Evolutionary conservation across 306 rosid species (phyloP).

Genomic region (Rosa rugosa): DNA sequence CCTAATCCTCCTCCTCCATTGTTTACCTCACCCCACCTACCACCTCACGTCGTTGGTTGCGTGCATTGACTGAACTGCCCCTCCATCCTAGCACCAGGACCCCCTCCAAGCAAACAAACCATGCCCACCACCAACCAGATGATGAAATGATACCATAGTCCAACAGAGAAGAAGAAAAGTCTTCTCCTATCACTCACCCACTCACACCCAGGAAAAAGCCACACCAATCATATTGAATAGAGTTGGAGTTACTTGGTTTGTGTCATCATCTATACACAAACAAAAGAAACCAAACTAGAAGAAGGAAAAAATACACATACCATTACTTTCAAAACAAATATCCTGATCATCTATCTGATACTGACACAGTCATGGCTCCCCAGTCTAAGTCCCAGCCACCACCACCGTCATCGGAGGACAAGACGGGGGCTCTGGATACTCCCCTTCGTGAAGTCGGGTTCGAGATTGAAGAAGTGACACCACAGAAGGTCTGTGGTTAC

Average conservation of each 20-base stretch:
- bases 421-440: constrained; percentile 47
- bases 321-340: not conserved
- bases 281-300: not conserved
- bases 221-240: not conserved
- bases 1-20: not conserved
- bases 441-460: constrained; percentile 69
- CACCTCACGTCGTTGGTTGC: not conserved
- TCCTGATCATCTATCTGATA: not conserved
- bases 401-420: constrained; percentile 7
- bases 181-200: not conserved
- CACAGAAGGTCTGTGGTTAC: constrained; percentile 60
- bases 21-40: not conserved
- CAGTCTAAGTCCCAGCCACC: not conserved
- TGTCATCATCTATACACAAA: not conserved
- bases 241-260: not conserved
- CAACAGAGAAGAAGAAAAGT: not conserved
- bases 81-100: not conserved
- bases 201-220: not conserved
- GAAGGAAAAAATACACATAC: not conserved
- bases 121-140: not conserved
- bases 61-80: not conserved
- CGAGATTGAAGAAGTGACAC: constrained; percentile 48
- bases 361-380: not conserved
- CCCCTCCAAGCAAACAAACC: not conserved
- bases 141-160: too few relatives aligned